phyloP scores from a whole-genome alignment of 2,329 filamentous ascomycete species.

The Paradendryphiella salina region DNA sequence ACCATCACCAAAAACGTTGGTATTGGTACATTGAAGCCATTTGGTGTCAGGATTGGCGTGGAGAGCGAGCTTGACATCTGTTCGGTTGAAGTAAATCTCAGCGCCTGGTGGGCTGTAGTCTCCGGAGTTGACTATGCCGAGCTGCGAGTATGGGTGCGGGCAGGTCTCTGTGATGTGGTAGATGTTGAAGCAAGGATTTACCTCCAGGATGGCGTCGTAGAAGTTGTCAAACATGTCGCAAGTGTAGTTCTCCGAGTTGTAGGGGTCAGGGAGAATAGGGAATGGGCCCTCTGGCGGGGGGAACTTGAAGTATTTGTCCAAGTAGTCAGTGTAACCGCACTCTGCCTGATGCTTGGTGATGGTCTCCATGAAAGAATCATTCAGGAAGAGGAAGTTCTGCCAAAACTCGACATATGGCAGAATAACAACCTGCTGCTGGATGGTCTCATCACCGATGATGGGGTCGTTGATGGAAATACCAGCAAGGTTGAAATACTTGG shows the following conservation, averaged over 20 bases:
- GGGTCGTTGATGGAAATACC: conserved; percentile 57
- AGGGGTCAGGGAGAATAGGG: conserved; percentile 34
- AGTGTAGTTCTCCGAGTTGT: conserved; percentile 26
- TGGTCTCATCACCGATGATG: conserved; percentile 49
- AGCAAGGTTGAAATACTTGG: conserved; percentile 56
- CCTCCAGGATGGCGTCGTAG: conserved; percentile 46
- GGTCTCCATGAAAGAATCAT: conserved; percentile 48
- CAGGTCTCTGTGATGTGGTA: conserved; percentile 55
- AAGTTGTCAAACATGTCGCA: conserved; percentile 50
- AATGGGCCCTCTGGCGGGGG: conserved; percentile 45
- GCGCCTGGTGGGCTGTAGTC: conserved; percentile 49
- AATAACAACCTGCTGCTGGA: conserved; percentile 45
- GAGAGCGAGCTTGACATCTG: conserved; percentile 56
- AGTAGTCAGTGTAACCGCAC: conserved; percentile 31
- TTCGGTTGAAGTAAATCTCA: conserved; percentile 56
- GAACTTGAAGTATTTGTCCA: conserved; percentile 45
- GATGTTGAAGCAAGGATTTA: conserved; percentile 57
- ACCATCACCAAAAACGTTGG: conserved; percentile 50
- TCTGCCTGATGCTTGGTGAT: conserved; percentile 40
- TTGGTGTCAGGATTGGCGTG: conserved; percentile 52
- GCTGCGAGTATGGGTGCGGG: conserved; percentile 47
- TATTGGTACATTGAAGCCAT: conserved; percentile 49
- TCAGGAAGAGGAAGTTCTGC: conserved; percentile 49
- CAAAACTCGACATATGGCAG: conserved; percentile 48
- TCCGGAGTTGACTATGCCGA: conserved; percentile 46